These are phyloP conservation scores for Thelonectria discophora DNA, from an alignment of 2,329 filamentous ascomycete genomes.

Conservation along the genomic window DNA sequence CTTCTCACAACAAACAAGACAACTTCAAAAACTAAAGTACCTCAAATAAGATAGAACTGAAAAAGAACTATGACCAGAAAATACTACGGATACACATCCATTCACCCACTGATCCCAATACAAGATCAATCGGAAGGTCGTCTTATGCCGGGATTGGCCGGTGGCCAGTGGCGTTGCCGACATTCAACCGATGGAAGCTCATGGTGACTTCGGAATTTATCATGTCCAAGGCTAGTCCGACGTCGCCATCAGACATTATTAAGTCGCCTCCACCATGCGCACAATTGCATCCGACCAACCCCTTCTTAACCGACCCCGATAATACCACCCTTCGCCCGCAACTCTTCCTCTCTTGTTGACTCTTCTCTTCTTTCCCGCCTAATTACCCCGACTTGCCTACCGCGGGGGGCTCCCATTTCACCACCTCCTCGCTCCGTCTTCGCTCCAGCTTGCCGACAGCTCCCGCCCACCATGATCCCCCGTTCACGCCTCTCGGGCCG, in stretches of 20 bases:
- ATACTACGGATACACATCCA: too few species aligned
- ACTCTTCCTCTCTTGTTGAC: conserved; percentile 2
- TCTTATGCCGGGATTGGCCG: conserved; percentile 29
- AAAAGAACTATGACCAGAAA: too few species aligned
- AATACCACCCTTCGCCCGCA: conserved; percentile 4
- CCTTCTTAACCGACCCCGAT: conserved; percentile 24
- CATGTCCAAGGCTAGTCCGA: conserved; percentile 43
- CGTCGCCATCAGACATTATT: conserved; percentile 45
- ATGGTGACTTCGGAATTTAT: conserved; percentile 44
- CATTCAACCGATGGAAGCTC: conserved; percentile 46
- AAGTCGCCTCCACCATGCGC: conserved; percentile 47
- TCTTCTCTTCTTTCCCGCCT: conserved; percentile 22
- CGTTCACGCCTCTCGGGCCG: conserved; percentile 52
- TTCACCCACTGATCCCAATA: too few species aligned
- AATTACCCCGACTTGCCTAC: conserved; percentile 36
- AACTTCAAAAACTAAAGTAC: too few species aligned
- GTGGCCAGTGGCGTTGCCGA: conserved; percentile 35
- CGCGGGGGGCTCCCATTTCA: conserved; percentile 39
- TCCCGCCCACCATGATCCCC: conserved; percentile 49
- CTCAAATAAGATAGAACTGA: too few species aligned
- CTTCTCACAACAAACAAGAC: too few species aligned
- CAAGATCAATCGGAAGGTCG: too few species aligned
- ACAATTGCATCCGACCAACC: conserved; percentile 39
- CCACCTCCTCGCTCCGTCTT: conserved; percentile 20
- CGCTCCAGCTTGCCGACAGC: conserved; percentile 29